These are phyloP conservation scores for Sanghuangporus sanghuang DNA, from an alignment of 1,284 basidiomycete species.

Conservation along the genomic window DNA sequence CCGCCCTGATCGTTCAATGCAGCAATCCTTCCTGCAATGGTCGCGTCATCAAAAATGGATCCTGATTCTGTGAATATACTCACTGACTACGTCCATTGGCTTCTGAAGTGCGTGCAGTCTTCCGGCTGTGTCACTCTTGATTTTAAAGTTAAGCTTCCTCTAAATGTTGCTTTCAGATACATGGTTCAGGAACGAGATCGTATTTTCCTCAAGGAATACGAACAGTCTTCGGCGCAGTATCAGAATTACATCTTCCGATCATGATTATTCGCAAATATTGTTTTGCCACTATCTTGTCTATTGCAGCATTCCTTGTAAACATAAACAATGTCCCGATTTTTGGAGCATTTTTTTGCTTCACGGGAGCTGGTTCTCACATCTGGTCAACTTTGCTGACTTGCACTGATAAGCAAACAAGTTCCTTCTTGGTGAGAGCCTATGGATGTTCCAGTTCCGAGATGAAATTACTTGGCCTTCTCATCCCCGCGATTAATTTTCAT, in stretches of 20 bases:
- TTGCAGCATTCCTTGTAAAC: too few species aligned
- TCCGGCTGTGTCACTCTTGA: background rate
- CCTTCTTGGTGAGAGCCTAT: too few species aligned
- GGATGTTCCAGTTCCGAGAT: too few species aligned
- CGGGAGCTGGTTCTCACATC: too few species aligned
- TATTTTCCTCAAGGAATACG: conserved; percentile 71
- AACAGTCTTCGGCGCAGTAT: conserved; percentile 65
- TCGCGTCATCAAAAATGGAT: conserved; percentile 90
- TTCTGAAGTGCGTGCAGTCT: conserved; percentile 65
- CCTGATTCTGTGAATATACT: conserved; percentile 79
- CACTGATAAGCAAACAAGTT: too few species aligned
- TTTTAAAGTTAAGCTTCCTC: conserved; percentile 4
- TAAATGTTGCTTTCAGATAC: conserved; percentile 40
- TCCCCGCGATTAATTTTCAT: too few species aligned
- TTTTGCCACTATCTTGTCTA: too few species aligned
- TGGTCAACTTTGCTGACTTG: too few species aligned
- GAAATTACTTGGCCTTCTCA: too few species aligned
- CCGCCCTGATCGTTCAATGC: conserved; percentile 19
- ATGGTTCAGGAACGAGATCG: conserved; percentile 61
- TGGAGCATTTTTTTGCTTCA: too few species aligned
- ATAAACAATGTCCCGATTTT: too few species aligned
- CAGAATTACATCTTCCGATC: background rate
- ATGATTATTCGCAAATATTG: background rate
- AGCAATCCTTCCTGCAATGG: conserved; percentile 77
- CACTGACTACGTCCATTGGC: conserved; percentile 86